These are phyloP conservation scores for Corynascus novoguineensis DNA, from an alignment of 495 filamentous ascomycete genomes.

Conservation along the genomic window DNA sequence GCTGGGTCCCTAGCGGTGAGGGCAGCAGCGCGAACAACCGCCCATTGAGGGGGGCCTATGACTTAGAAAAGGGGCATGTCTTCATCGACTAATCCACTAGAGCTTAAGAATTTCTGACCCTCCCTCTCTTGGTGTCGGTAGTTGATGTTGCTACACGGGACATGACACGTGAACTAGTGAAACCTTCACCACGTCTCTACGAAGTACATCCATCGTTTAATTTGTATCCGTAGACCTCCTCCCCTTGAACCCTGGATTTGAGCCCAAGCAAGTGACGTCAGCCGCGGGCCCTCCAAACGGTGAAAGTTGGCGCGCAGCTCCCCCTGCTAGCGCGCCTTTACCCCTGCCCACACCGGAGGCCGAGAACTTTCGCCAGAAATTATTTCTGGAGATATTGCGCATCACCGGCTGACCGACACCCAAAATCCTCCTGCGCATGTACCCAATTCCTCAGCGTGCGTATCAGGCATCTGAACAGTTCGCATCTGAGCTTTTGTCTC, in stretches of 20 bases:
- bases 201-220: too few species aligned
- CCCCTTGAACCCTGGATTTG: not conserved
- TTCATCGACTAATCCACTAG: too few species aligned
- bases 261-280: not conserved
- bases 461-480: not conserved
- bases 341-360: not conserved
- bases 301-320: not conserved
- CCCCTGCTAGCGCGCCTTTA: not conserved
- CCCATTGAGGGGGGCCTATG: too few species aligned
- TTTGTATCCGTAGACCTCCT: not conserved
- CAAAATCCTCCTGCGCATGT: slow-evolving; percentile 1
- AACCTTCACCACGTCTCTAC: too few species aligned
- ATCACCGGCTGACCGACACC: not conserved
- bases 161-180: too few species aligned
- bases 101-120: too few species aligned
- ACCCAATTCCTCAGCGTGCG: slow-evolving; percentile 10
- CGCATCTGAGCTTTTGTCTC: too few species aligned
- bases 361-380: not conserved
- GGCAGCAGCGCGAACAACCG: too few species aligned
- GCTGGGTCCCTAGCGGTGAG: too few species aligned
- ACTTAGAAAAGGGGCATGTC: too few species aligned
- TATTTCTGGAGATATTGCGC: slow-evolving; percentile 1
- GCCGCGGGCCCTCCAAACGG: not conserved
- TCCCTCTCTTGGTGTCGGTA: too few species aligned
- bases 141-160: too few species aligned